Base-by-base conservation (phyloP, 2,329 filamentous ascomycete genomes). In the Polychaeton citri region DNA sequence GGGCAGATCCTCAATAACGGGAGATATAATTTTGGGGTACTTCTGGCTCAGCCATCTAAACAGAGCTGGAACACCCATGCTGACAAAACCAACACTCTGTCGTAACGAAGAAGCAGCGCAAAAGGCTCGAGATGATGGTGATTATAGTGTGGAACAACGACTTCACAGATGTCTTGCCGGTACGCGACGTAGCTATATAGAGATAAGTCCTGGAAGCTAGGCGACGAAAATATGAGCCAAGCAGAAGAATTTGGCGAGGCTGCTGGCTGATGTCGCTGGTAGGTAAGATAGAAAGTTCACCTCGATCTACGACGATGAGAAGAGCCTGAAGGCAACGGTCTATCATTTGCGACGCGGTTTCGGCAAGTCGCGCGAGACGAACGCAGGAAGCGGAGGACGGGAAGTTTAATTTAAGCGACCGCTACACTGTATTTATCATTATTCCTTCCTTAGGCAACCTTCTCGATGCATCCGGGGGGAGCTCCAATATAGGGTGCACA, bases 21-120 rank as follows among this genome's bases (percentile, higher is more conserved):
- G 74, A 7, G 83, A 90, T 46, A 96, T 83, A 57, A 96, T 98
- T 66, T 96, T 96, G 42, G 90, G 90, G 56, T 96, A 95, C 58
- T 92, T 96, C 65, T 79, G 82, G 60, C 85, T 93, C 41, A 96
- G 78, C 86, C 87, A 98, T 73, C 87, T 74, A 62, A 95, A 96
- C 46, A 90, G 81, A 42, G 87, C 86, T 49, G 86, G 86, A 53
- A 94, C 87, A 80, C 86, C 86, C 86, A 94, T 94, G 41, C 49
- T 66, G 55, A 39, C 13, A 10, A 9, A 9, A 37, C 12, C 13
- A 10, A 34, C 16, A 37, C 19, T 18, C 10, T 6, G 21, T 16
- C 10, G 17, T 5, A 16, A 10, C 30, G 30, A 12, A 32, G 21
- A 13, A 13, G 21, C 13, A 26, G 21, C 13, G 21, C 8, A 8